These are phyloP conservation scores for Gossypium davidsonii DNA, from an alignment of 441 rosid species.

Conservation along the genomic window DNA sequence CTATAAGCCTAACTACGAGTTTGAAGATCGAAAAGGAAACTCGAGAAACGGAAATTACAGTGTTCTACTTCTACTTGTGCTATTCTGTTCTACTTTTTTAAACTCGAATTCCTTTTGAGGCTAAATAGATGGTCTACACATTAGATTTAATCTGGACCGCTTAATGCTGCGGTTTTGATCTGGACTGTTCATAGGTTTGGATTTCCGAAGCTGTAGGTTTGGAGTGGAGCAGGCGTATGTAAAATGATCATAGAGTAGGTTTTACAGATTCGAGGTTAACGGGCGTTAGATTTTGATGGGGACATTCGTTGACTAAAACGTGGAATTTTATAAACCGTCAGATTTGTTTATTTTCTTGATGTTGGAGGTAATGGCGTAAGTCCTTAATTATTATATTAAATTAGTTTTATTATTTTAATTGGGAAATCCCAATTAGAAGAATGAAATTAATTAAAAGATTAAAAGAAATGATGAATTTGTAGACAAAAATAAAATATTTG, in stretches of 20 bases:
- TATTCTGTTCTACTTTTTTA: background rate
- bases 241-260: background rate
- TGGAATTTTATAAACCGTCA: background rate
- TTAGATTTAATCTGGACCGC: slow-evolving; percentile 28
- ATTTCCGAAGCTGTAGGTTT: slow-evolving; percentile 1
- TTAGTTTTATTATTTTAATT: too few species aligned
- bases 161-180: slow-evolving; percentile 12
- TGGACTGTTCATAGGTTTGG: slow-evolving; percentile 24
- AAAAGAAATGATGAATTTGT: too few species aligned
- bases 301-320: slow-evolving; percentile 8
- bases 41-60: background rate
- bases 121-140: background rate
- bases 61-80: background rate
- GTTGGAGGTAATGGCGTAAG: background rate
- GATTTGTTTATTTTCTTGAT: too few species aligned
- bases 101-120: background rate
- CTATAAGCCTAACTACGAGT: slow-evolving; percentile 5
- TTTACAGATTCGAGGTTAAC: slow-evolving; percentile 2
- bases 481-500: too few species aligned
- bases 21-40: background rate
- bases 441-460: too few species aligned
- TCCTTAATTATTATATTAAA: background rate
- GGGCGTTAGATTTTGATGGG: slow-evolving; percentile 22
- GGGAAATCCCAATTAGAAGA: too few species aligned
- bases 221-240: background rate